Evolutionary conservation across 2,329 filamentous ascomycete species (phyloP).

Genomic region (Fragosphaeria purpurea): DNA sequence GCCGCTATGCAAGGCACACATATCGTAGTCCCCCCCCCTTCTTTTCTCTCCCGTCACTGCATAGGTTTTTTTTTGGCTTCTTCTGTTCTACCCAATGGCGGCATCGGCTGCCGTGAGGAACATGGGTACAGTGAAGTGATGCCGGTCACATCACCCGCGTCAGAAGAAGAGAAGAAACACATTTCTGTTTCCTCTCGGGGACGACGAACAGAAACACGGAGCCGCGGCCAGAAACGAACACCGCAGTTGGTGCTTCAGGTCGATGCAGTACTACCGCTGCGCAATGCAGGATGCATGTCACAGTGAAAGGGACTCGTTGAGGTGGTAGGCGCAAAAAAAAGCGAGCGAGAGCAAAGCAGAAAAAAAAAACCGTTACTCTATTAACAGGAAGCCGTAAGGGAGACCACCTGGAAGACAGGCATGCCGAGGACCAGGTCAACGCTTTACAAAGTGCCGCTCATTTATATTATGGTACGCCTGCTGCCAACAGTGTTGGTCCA

Average conservation of each 20-base stretch:
- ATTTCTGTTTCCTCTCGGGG: too few species aligned
- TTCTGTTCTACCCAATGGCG: constrained; percentile 1
- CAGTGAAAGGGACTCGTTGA: background rate
- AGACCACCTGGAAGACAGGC: too few species aligned
- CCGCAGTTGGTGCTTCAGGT: too few species aligned
- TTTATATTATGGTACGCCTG: background rate
- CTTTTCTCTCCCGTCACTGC: background rate
- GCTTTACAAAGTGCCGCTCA: background rate
- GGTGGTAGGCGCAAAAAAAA: constrained; percentile 3
- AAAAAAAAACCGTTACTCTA: background rate
- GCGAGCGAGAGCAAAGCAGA: background rate
- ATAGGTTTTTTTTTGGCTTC: too few species aligned
- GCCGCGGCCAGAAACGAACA: too few species aligned
- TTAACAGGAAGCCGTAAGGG: too few species aligned
- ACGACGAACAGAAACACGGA: background rate
- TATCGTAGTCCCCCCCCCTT: background rate
- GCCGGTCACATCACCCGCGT: constrained; percentile 1
- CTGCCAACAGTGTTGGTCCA: background rate
- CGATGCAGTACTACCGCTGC: too few species aligned
- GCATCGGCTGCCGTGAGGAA: background rate
- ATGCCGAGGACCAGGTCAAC: too few species aligned
- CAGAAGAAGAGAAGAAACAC: too few species aligned
- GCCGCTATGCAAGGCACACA: background rate
- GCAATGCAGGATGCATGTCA: constrained; percentile 1
- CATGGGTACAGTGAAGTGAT: background rate